Base-by-base conservation (phyloP, 108 stramenopile species). In the Nitzschia sp. region DNA sequence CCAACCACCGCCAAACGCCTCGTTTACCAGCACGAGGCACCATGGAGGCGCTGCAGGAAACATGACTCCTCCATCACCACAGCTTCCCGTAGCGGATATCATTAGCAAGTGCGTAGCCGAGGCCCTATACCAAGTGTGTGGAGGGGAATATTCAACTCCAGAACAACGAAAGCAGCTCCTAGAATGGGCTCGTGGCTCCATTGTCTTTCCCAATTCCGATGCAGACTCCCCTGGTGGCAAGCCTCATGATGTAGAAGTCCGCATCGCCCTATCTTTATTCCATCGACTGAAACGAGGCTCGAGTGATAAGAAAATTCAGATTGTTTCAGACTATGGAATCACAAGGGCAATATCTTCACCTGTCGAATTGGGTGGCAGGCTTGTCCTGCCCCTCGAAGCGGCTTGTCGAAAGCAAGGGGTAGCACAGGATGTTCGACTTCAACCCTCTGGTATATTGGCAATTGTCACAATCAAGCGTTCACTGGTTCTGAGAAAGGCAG, bases 161-260 rank as follows among this genome's bases (percentile, higher is more conserved):
- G 7, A 20, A 22, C 62, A 55, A 17, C 34, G 12, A 15, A 53
- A 70, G 21, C 43, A 75, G 26, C 43, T 82, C 22, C 41, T 25
- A 40, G 64, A 72, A 19, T 37, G 73, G 15, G 78, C 77, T 6
- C 53, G 26, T 8, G 38, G 71, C 0, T 72, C 63, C 50, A 70
- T 83, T 26, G 79, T 78, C 11, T 83, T 83, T 56, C 82, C 82
- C 19, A 84, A 79, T 24, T 25, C 38, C n/a, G 46, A 14, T 0
- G 46, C 10, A 1, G 14, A 40, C 6, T 14, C 25, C 6, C 14
- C 43, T 3, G 57, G 8, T 34, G 75, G 86, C 3, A 88, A 86
- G 39, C 86, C 87, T 15, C 84, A 85, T 53, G 86, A 91, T 69
- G 61, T 86, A 39, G 87, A 88, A 66, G 69, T 88, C 40, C 85